phyloP scores from a whole-genome alignment of 2,329 filamentous ascomycete genomes.

The Karstenula rhodostoma region DNA sequence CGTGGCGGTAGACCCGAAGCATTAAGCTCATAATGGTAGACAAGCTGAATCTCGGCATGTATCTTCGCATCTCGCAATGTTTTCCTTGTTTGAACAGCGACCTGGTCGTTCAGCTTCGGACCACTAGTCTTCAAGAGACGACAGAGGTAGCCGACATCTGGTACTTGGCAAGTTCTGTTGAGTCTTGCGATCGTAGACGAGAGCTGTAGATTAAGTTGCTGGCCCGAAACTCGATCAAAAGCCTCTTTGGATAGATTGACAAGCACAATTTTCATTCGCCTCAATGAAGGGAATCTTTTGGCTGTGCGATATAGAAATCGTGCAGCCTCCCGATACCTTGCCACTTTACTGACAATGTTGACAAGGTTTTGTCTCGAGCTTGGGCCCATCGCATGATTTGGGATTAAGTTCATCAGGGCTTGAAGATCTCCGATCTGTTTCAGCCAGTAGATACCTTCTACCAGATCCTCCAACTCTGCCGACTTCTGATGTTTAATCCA shows the following conservation, averaged over 20 bases:
- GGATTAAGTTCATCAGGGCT: slow-evolving; percentile 19
- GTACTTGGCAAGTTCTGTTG: neutral
- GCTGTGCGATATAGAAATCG: slow-evolving; percentile 24
- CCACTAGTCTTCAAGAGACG: slow-evolving; percentile 15
- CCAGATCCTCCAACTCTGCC: slow-evolving; percentile 16
- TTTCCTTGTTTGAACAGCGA: slow-evolving; percentile 18
- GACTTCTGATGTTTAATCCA: slow-evolving; percentile 24
- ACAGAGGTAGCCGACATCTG: slow-evolving; percentile 14
- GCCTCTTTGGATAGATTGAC: slow-evolving; percentile 18
- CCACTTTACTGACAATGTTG: slow-evolving; percentile 26
- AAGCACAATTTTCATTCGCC: slow-evolving; percentile 16
- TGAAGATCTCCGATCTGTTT: slow-evolving; percentile 16
- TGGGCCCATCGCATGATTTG: slow-evolving; percentile 23
- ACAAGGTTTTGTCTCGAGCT: slow-evolving; percentile 20
- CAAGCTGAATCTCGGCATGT: slow-evolving; percentile 61
- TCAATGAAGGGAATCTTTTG: slow-evolving; percentile 13
- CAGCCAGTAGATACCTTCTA: slow-evolving; percentile 18
- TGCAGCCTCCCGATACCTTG: slow-evolving; percentile 29
- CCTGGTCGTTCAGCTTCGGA: slow-evolving; percentile 16
- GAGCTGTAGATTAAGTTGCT: slow-evolving; percentile 14
- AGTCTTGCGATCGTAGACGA: slow-evolving; percentile 17
- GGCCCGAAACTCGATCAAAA: slow-evolving; percentile 7
- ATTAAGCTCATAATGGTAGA: slow-evolving; percentile 50
- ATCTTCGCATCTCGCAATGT: slow-evolving; percentile 35
- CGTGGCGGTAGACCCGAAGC: slow-evolving; percentile 43